Evolutionary conservation across 805 yeast species (phyloP).

Genomic region (Barnettozyma sucrosica): DNA sequence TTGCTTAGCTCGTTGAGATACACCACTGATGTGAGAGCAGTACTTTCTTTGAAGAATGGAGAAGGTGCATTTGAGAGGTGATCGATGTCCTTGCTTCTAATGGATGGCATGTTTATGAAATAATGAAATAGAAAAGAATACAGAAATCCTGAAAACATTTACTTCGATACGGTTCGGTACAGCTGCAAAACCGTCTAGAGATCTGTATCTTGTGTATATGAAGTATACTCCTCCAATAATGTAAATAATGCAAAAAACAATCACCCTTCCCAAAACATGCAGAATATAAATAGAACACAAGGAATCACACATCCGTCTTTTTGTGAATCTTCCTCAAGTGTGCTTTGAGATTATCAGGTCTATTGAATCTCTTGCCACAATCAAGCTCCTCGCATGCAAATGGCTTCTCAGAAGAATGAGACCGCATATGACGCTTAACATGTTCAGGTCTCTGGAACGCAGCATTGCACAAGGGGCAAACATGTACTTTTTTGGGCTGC

Average conservation of each 20-base stretch:
- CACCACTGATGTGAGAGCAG: slow-evolving; percentile 77
- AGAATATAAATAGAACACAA: neutral
- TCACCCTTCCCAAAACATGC: neutral
- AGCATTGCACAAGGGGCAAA: slow-evolving; percentile 58
- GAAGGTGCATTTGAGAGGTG: slow-evolving; percentile 50
- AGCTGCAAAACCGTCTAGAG: neutral
- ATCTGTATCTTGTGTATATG: neutral
- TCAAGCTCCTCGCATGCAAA: slow-evolving; percentile 53
- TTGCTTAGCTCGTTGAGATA: slow-evolving; percentile 68
- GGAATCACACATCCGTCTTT: slow-evolving; percentile 45
- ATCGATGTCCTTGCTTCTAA: neutral
- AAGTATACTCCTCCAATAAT: too few relatives aligned
- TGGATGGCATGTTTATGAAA: neutral
- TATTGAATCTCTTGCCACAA: slow-evolving; percentile 63
- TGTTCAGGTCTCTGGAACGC: slow-evolving; percentile 67
- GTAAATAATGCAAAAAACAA: neutral
- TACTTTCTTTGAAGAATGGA: slow-evolving; percentile 71
- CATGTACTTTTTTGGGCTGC: slow-evolving; percentile 49
- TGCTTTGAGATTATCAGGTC: slow-evolving; percentile 76
- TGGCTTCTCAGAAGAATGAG: slow-evolving; percentile 80
- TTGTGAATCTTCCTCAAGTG: slow-evolving; percentile 64
- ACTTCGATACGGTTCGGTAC: neutral
- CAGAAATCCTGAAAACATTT: too few relatives aligned
- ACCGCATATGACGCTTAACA: slow-evolving; percentile 66
- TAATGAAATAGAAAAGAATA: neutral